Evolutionary conservation across 371 early-diverging fungal genomes (phyloP).

Genomic region (Nematocida ironsii): DNA sequence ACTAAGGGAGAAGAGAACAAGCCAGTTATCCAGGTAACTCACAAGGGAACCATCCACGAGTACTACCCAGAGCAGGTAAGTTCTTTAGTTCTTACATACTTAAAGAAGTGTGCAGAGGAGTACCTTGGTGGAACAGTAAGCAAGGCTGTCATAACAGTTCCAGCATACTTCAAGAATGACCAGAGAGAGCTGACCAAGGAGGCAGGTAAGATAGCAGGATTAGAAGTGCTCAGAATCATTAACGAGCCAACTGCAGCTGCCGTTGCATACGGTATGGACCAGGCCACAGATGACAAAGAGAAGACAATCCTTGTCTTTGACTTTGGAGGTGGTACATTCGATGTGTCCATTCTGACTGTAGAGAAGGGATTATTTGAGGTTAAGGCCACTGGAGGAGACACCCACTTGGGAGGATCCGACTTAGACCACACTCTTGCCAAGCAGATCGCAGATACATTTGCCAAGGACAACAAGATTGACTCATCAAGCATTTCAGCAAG

Average conservation of each 20-base stretch:
- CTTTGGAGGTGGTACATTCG: slow-evolving; percentile 81
- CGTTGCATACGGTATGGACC: slow-evolving; percentile 82
- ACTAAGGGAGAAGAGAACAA: slow-evolving; percentile 70
- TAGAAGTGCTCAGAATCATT: slow-evolving; percentile 62
- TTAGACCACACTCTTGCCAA: slow-evolving; percentile 68
- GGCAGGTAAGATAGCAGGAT: slow-evolving; percentile 67
- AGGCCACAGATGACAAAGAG: slow-evolving; percentile 75
- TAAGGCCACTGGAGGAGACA: slow-evolving; percentile 70
- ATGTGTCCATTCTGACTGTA: slow-evolving; percentile 68
- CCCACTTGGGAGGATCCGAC: slow-evolving; percentile 70
- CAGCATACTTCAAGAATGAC: slow-evolving; percentile 71
- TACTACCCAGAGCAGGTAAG: slow-evolving; percentile 93
- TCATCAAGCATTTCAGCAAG: slow-evolving; percentile 34
- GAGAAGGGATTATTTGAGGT: slow-evolving; percentile 67
- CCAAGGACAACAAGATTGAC: slow-evolving; percentile 53
- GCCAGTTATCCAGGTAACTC: slow-evolving; percentile 74
- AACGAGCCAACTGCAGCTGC: slow-evolving; percentile 93
- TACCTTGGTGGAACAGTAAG: slow-evolving; percentile 57
- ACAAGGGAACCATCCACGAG: slow-evolving; percentile 77
- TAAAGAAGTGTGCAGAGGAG: slow-evolving; percentile 76
- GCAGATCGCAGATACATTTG: slow-evolving; percentile 62
- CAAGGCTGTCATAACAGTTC: slow-evolving; percentile 68
- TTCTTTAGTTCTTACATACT: slow-evolving; percentile 86
- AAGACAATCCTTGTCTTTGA: slow-evolving; percentile 82
- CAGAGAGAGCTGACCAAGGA: slow-evolving; percentile 69